Base-by-base conservation (phyloP, 2,329 filamentous ascomycete species). In the Phialophora chinensis region DNA sequence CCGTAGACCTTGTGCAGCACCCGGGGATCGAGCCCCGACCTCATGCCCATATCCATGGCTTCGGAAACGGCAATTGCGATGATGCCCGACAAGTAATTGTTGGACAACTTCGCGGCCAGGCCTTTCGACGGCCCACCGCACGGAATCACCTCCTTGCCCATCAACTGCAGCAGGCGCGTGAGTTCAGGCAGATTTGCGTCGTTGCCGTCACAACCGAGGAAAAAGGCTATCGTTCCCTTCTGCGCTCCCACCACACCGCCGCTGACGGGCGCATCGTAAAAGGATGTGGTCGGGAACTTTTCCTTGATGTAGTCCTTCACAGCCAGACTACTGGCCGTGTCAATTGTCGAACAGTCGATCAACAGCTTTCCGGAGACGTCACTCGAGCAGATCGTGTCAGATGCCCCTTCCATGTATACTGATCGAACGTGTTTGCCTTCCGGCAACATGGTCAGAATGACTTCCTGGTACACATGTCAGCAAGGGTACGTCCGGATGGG, bases 1-100 rank as follows among this genome's bases (percentile, higher is more conserved):
- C 79, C 79, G 67, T 82, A 86, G 4, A 87, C 81, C 55, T 81
- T 81, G 0, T 82, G 79, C 27, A 88, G 77, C 2, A 85, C 80
- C 4, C 81, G 75, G 0, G 86, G 84, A 66, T 87, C 84, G 62
- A 88, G 77, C 0, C 86, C 86, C 5, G 83, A 81, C 1, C 80
- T 76, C 78, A 88, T 88, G 0, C 85, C 86, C 74, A 88, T 85
- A 66, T 87, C 83, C 78, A 88, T 83, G 0, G 85, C 85, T 73
- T 88, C 86, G 0, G 84, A 80, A 52, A 79, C 81, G 0, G 85
- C 86, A 61, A 88, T 86, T 5, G 85, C 83, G 65, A 88, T 87
- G 25, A 87, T 77, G 0, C 84, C 85, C 0, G 83, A 86, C 57
- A 84, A 80, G 73, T 88, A 88, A 71, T 88, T 88, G 72, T 88